A percentile compares a stretch with the other conserved stretches of the same genome.
phyloP scores from a whole-genome alignment of 768 basidiomycete species.

The Gymnopilus junonius region DNA sequence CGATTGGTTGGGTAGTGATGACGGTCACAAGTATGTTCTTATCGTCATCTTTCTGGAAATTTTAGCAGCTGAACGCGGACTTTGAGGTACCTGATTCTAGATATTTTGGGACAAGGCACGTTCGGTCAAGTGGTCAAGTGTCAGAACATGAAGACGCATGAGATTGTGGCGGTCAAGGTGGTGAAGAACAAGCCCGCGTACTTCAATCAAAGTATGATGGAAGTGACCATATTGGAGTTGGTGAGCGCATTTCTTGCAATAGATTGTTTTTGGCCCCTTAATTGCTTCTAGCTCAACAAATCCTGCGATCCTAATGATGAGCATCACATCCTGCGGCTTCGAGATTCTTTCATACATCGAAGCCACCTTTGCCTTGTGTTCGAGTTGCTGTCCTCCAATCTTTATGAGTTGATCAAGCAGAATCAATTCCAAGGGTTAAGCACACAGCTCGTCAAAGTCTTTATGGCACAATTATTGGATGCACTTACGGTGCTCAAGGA shows the following conservation, averaged over 20 bases:
- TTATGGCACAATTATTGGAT: conserved; percentile 94
- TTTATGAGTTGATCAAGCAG: conserved; percentile 99
- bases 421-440: conserved; percentile 98
- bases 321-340: conserved; percentile 94
- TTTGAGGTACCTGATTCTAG: conserved; percentile 90
- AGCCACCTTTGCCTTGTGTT: conserved; percentile 98
- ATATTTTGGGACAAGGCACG: conserved; percentile 97
- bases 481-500: conserved; percentile 93
- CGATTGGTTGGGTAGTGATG: conserved; percentile 93
- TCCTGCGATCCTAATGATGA: conserved; percentile 92
- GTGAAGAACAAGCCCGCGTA: conserved; percentile 99
- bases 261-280: conserved; percentile 2
- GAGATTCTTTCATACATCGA: conserved; percentile 96
- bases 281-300: conserved; percentile 79
- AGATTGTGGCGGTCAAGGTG: conserved; percentile 98
- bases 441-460: conserved; percentile 97
- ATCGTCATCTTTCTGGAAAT: background rate
- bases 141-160: conserved; percentile 99
- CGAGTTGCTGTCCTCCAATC: conserved; percentile 93
- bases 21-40: conserved; percentile 86
- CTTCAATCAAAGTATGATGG: conserved; percentile 99
- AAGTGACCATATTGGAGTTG: conserved; percentile 96
- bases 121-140: conserved; percentile 99
- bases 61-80: conserved; percentile 10
- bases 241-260: conserved; percentile 52